phyloP scores from a whole-genome alignment of 495 filamentous ascomycete genomes.

The Penicillium herquei region DNA sequence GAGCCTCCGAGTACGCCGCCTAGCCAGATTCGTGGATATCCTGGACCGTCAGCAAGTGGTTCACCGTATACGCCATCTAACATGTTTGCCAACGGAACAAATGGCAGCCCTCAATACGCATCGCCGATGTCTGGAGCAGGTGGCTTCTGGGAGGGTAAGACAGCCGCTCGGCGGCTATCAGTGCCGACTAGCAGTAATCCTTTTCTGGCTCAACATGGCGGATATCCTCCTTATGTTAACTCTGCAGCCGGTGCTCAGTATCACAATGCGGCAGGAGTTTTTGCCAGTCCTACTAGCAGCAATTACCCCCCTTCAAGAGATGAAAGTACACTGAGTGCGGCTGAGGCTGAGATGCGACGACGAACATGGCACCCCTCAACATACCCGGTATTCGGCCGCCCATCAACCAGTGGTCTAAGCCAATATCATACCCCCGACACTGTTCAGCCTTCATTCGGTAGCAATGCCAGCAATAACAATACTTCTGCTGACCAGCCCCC shows the following conservation, averaged over 20 bases:
- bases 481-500: slow-evolving; percentile 50
- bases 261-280: slow-evolving; percentile 56
- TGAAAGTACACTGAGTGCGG: slow-evolving; percentile 57
- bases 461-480: slow-evolving; percentile 22
- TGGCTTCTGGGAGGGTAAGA: slow-evolving; percentile 68
- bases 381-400: slow-evolving; percentile 56
- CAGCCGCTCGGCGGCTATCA: slow-evolving; percentile 72
- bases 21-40: slow-evolving; percentile 39
- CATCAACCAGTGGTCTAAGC: slow-evolving; percentile 57
- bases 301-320: slow-evolving; percentile 62
- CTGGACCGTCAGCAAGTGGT: slow-evolving; percentile 61
- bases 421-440: slow-evolving; percentile 61
- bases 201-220: slow-evolving; percentile 65
- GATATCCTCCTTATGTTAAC: slow-evolving; percentile 58
- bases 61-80: slow-evolving; percentile 54
- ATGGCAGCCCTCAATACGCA: slow-evolving; percentile 69
- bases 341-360: slow-evolving; percentile 75
- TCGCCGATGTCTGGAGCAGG: slow-evolving; percentile 70
- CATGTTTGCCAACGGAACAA: slow-evolving; percentile 66
- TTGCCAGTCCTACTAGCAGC: slow-evolving; percentile 70
- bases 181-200: slow-evolving; percentile 75
- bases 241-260: slow-evolving; percentile 43
- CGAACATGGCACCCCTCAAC: slow-evolving; percentile 90
- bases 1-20: slow-evolving; percentile 50
- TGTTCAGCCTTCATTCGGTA: slow-evolving; percentile 50